These are phyloP conservation scores for Diplocarpon rosae DNA, from an alignment of 2,329 filamentous ascomycete genomes.

Conservation along the genomic window DNA sequence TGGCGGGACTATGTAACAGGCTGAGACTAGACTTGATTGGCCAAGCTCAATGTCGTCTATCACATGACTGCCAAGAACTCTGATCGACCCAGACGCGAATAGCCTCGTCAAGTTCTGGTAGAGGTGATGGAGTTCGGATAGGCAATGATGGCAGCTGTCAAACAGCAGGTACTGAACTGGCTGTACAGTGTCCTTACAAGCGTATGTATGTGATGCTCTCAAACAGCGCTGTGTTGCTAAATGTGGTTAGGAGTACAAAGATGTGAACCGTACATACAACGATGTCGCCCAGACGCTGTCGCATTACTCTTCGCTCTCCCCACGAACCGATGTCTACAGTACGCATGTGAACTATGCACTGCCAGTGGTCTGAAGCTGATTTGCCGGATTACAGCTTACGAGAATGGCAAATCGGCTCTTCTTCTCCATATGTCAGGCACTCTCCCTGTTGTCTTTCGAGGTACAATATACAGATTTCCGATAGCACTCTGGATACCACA, in stretches of 20 bases:
- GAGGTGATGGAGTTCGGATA: constrained; percentile 7
- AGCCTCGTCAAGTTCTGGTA: constrained; percentile 11
- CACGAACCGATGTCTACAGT: constrained; percentile 94
- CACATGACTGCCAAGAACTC: background rate
- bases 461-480: constrained; percentile 81
- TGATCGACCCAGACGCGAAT: constrained; percentile 5
- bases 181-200: constrained; percentile 82
- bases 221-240: constrained; percentile 7
- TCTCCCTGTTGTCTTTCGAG: constrained; percentile 82
- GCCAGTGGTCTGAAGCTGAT: constrained; percentile 20
- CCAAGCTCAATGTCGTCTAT: background rate
- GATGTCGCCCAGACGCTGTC: constrained; percentile 77
- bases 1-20: too few species aligned
- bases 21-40: too few species aligned
- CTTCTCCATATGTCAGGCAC: constrained; percentile 81
- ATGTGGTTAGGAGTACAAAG: constrained; percentile 69
- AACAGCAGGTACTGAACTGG: constrained; percentile 88
- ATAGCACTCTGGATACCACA: constrained; percentile 90
- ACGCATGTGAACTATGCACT: constrained; percentile 26
- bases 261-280: constrained; percentile 86
- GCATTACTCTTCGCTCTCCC: constrained; percentile 67
- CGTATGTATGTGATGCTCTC: constrained; percentile 34
- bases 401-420: constrained; percentile 76
- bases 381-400: constrained; percentile 52
- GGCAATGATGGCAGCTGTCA: constrained; percentile 46